Base-by-base conservation (phyloP, 1,284 basidiomycete genomes). In the Naganishia sp. region DNA sequence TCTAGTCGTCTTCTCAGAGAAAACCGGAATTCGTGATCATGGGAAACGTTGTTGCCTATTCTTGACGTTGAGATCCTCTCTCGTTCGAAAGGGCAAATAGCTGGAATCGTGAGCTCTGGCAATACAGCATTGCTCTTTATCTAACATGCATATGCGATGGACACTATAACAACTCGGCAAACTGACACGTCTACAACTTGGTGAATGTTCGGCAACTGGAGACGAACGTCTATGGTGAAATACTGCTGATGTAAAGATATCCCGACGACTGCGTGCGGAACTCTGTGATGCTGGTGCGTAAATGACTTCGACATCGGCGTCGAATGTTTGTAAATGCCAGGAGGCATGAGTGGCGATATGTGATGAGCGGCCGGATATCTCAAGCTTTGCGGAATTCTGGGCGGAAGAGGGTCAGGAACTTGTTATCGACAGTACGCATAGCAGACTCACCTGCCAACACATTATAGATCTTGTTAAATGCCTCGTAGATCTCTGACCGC, bases 381-480 rank as follows among this genome's bases (percentile, higher is more conserved):
- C 43, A 61, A 21, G 57, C 57, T 46, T 61, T 61, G 43, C 57
- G 57, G 48, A 61, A 61, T 52, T 61, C 57, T 61, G 31, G 15
- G 6, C 10, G 3, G n/a, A 18, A 28, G 39, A 33, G 10, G 6
- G 10, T 9, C 3, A 10, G 44, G 3, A 6, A 42, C 13, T 28
- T 4, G 31, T 6, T 15, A 3, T 3, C 11, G 13, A 25, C 25
- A 28, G 18, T 28, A 28, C 28, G 28, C 36, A 39, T 13, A 6
- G 36, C 4, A n/a, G 18, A 53, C 65, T 48, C 52, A 66, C 65
- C 65, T 55, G 64, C 90, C 70, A 95, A 80, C 83, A 94, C 92
- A 65, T 92, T 93, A 80, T 98, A 97, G 72, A 99, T 99, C 69
- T 93, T 92, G 83, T 97, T 97, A 87, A 99, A 99, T 46, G 96